Base-by-base conservation (phyloP, 371 early-diverging fungal genomes). In the Mucor indicus region DNA sequence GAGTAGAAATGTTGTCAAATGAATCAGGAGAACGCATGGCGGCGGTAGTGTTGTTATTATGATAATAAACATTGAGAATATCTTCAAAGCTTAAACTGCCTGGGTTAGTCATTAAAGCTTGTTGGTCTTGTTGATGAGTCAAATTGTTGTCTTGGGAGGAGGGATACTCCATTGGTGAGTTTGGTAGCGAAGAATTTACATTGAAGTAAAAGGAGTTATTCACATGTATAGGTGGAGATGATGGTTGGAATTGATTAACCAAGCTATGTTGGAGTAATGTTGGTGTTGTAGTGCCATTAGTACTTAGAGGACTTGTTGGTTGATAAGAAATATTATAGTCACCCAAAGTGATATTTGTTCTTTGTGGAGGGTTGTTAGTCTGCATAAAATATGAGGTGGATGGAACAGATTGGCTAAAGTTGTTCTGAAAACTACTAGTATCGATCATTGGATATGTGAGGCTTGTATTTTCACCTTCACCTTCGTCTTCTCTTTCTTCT, bases 1-100 rank as follows among this genome's bases (percentile, higher is more conserved):
- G 19, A 22, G 38, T 38, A 42, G 29, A 27, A 1, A 33, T 20
- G 5, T 12, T 6, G 29, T 36, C 38, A 38, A 27, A 37, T 15
- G 51, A 22, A 17, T 45, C 45, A 15, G 53, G 46, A 24, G 38
- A 31, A 24, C 39, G 12, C 35, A 40, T 22, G n/a, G n/a, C n/a
- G n/a, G n/a, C 13, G 21, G 27, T n/a, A 7, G 17, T 27, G 5
- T 11, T 33, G 1, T 24, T 17, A 1, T 57, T 40, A n/a, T 51
- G 35, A 36, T 57, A 54, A 36, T 63, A 63, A 17, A 58, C 38
- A 17, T 48, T 50, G 9, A 63, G 25, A 4, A 63, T 41, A 4
- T 63, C 63, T 51, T 63, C 63, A 58, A 63, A 63, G 11, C 59
- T 63, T 13, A 63, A 40, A n/a, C 50, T 36, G 5, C 65, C 61